A percentile compares a stretch with the other conserved stretches of the same genome.
Evolutionary conservation across 2,329 filamentous ascomycete genomes (phyloP).

Genomic region (Rhinocladiella mackenziei): DNA sequence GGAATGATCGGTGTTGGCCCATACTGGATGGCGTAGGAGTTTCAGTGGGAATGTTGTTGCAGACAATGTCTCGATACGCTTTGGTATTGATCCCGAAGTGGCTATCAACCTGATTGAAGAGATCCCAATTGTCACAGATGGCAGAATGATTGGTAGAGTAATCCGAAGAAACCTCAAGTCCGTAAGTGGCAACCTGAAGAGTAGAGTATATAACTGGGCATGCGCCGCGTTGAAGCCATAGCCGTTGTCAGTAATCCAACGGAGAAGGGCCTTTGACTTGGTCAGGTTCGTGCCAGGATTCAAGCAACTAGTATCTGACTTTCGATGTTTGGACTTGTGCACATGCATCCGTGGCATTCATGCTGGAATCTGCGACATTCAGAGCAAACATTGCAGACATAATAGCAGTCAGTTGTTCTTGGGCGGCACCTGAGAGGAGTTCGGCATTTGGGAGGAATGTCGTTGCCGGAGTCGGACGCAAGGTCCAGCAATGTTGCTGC

Average conservation of each 20-base stretch:
- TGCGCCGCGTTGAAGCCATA: conserved; percentile 23
- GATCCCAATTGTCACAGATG: conserved; percentile 22
- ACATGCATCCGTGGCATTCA: conserved; percentile 20
- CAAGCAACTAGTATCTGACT: conserved; percentile 14
- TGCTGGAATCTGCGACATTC: conserved; percentile 21
- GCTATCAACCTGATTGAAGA: conserved; percentile 21
- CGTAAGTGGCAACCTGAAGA: conserved; percentile 21
- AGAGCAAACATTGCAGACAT: conserved; percentile 23
- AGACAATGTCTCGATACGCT: conserved; percentile 18
- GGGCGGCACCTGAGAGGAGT: conserved; percentile 13
- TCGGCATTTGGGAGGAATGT: conserved; percentile 16
- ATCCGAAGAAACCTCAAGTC: conserved; percentile 17
- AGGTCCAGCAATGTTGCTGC: conserved; percentile 9
- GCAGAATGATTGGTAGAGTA: conserved; percentile 18
- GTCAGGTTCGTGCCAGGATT: conserved; percentile 17
- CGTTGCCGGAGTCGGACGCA: conserved; percentile 8
- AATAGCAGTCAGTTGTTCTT: conserved; percentile 12
- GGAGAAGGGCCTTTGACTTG: conserved; percentile 17
- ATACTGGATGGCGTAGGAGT: conserved; percentile 12
- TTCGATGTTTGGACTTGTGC: conserved; percentile 14
- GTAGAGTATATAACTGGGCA: conserved; percentile 16
- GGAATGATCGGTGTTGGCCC: conserved; percentile 12
- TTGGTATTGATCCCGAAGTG: conserved; percentile 20
- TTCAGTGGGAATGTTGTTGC: conserved; percentile 14
- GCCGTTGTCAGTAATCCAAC: conserved; percentile 20